Evolutionary conservation across 345 rosid species (phyloP), one percentile per base, ranked within the genome.

Genomic region (Hibiscus mutabilis): DNA sequence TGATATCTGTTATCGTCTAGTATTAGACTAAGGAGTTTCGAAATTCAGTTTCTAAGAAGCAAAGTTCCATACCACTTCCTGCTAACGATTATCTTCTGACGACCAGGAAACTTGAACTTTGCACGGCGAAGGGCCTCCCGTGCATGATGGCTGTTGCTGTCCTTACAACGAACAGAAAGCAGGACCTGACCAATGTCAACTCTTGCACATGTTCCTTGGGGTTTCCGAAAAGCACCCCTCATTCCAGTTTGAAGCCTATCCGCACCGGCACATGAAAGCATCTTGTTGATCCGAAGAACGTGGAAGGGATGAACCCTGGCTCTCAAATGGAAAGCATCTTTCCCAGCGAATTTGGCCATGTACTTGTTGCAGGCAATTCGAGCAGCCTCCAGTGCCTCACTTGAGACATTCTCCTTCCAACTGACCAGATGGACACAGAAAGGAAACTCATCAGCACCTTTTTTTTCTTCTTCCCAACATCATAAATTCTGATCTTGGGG

Each of bases 211-310:
- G 81, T 74, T 24, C 90, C 90, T 46, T 78, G 80, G 4, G 90
- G 88, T 60, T 86, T 84, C 27, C 90, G 88, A 52, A 84, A 86
- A 42, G 90, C 90, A 74, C 88, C 86, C 71, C 86, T 77, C 88
- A 84, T 86, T 1, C 86, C 88, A 60, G 88, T 86, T 66, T 86
- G 90, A 21, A 86, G 88, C 79, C 88, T 84, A 79, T 86, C 88
- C 74, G 90, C 90, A 29, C 90, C 90, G 6, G 90, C 86, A 61
- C 90, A 82, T 1, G 90, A 86, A 84, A 86, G 90, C 90, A 84
- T 86, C 86, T 86, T 84, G 73, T 86, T 86, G 76, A 86, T 84
- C 2, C 90, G 56, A 6, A 86, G 19, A 1, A 86, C 88, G 76
- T 86, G 90, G 80, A 84, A 84, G 1, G 88, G 88, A 29, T 86